These are phyloP conservation scores for Pseudozyma pruni DNA, from an alignment of 1,284 basidiomycete genomes.

Conservation along the genomic window DNA sequence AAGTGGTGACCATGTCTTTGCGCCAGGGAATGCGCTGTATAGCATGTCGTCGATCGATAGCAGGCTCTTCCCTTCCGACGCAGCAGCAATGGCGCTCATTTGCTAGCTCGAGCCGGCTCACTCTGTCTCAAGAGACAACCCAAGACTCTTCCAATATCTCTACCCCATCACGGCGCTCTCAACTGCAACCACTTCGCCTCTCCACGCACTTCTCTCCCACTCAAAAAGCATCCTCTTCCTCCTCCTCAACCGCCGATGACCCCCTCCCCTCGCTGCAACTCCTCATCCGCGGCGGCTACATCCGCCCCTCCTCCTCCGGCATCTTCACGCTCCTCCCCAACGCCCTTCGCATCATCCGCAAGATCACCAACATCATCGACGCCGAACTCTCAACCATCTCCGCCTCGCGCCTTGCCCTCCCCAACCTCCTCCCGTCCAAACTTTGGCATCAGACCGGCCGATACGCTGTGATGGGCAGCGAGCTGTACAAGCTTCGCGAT, in stretches of 20 bases:
- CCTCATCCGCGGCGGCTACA: slow-evolving; percentile 63
- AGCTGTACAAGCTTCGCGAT: slow-evolving; percentile 67
- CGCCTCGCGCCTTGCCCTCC: slow-evolving; percentile 65
- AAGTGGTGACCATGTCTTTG: slow-evolving; percentile 5
- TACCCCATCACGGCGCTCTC: not conserved
- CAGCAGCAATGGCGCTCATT: slow-evolving; percentile 4
- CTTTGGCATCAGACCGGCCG: slow-evolving; percentile 65
- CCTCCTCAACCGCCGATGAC: slow-evolving; percentile 13
- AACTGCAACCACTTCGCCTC: slow-evolving; percentile 18
- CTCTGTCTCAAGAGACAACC: not conserved
- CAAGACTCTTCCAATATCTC: not conserved
- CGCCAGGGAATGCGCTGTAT: slow-evolving; percentile 3
- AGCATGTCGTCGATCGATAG: slow-evolving; percentile 1
- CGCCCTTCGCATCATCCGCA: slow-evolving; percentile 63
- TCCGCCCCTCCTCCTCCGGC: slow-evolving; percentile 66
- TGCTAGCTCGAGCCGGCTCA: not conserved
- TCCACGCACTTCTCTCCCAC: slow-evolving; percentile 37
- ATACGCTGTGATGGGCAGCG: slow-evolving; percentile 61
- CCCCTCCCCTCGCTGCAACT: slow-evolving; percentile 41
- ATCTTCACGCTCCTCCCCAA: slow-evolving; percentile 67
- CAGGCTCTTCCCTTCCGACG: not conserved
- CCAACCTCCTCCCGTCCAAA: slow-evolving; percentile 61
- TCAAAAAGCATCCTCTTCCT: slow-evolving; percentile 17
- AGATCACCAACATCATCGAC: slow-evolving; percentile 64
- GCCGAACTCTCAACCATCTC: slow-evolving; percentile 62